Percentiles rank a stretch among this genome's conserved stretches.
Evolutionary conservation across 1,139 yeast species (phyloP).

Genomic region (Kurtzmaniella quercitrusa): DNA sequence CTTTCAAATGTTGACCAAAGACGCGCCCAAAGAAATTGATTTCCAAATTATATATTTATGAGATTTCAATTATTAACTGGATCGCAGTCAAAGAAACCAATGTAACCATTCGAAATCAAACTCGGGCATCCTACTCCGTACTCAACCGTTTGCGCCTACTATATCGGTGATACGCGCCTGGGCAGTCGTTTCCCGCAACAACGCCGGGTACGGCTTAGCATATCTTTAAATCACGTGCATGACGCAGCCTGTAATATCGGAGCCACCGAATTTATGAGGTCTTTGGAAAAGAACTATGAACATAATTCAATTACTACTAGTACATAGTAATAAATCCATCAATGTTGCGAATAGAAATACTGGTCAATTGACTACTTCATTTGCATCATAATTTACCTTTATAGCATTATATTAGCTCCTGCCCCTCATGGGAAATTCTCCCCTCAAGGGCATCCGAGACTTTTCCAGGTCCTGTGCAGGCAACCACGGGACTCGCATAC

Average conservation of each 20-base stretch:
- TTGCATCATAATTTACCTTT: not conserved
- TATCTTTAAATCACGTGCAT: not conserved
- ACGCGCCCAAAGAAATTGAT: too few species aligned
- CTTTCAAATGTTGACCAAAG: not conserved
- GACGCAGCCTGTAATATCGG: not conserved
- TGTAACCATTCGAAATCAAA: not conserved
- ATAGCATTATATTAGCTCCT: not conserved
- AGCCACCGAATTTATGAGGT: too few species aligned
- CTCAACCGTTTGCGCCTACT: not conserved
- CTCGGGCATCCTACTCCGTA: too few species aligned
- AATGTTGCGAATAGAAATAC: not conserved
- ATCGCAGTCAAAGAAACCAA: not conserved
- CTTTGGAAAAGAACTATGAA: too few species aligned
- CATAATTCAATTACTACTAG: too few species aligned
- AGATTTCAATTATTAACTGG: too few species aligned
- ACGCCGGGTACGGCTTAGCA: not conserved
- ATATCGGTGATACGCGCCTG: not conserved
- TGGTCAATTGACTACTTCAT: too few species aligned
- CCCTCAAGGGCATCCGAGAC: not conserved
- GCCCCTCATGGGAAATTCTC: not conserved
- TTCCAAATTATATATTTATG: too few species aligned
- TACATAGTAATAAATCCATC: too few species aligned
- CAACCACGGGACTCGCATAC: conserved; percentile 1
- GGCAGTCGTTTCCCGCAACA: not conserved
- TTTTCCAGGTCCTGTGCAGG: not conserved